Conservation (phyloP, 192 early-diverging fungal genomes). For the Gigaspora rosea region DNA sequence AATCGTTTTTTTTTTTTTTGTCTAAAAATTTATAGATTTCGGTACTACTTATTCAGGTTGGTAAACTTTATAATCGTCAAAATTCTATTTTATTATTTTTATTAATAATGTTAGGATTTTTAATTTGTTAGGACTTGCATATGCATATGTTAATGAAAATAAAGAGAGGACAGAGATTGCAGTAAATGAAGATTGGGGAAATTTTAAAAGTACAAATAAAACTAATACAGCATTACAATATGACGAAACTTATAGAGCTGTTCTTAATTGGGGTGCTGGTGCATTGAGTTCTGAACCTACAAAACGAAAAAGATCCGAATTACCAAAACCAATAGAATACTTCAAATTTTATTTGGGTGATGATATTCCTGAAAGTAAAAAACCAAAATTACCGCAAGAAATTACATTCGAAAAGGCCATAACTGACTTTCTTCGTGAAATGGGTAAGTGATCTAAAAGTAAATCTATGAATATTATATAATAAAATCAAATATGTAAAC, state of each 20-base stretch:
- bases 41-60: constrained; percentile 11
- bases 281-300: not conserved
- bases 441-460: not conserved
- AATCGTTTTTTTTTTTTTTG: no score
- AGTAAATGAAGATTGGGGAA: no score
- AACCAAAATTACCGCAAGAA: not conserved
- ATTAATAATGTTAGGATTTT: not conserved
- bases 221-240: no score
- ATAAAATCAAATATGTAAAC: no score
- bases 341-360: constrained; percentile 21
- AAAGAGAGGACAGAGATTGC: no score
- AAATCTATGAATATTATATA: no score
- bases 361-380: not conserved
- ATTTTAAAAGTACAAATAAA: no score
- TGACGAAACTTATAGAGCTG: no score
- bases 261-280: not conserved
- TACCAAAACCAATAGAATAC: not conserved
- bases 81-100: no score
- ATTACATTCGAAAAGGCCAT: not conserved
- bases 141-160: no score
- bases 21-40: not conserved
- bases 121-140: not conserved
- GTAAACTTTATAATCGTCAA: not conserved
- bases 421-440: constrained; percentile 19
- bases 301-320: not conserved